These are phyloP conservation scores for Poteriospumella lacustris DNA, from an alignment of 108 stramenopile species.

Conservation along the genomic window DNA sequence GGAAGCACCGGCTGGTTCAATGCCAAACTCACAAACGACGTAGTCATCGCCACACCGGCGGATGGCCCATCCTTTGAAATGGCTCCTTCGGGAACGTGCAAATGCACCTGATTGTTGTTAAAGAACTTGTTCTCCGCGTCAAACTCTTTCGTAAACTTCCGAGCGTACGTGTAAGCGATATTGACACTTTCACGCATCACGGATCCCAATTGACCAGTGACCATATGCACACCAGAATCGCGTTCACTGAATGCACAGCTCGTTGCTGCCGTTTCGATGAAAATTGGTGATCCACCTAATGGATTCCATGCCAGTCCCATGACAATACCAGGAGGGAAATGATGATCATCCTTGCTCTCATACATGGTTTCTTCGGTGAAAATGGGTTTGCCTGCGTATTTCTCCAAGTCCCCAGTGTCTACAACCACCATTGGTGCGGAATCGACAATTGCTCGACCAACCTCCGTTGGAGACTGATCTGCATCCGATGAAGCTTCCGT, in stretches of 20 bases:
- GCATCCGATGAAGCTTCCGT: background rate
- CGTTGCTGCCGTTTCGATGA: conserved; percentile 70
- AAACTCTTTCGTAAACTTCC: conserved; percentile 62
- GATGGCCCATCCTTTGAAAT: conserved; percentile 97
- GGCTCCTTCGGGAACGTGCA: conserved; percentile 99
- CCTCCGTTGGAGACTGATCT: conserved; percentile 58
- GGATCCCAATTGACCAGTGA: conserved; percentile 81
- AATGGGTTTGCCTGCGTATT: background rate
- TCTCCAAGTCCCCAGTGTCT: no score
- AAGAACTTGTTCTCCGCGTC: conserved; percentile 34
- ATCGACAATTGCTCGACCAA: conserved; percentile 86
- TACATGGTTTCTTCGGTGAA: background rate
- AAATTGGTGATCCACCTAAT: conserved; percentile 90
- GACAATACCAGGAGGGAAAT: conserved; percentile 78
- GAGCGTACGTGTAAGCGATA: conserved; percentile 89
- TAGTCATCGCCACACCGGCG: conserved; percentile 59
- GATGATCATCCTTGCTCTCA: background rate
- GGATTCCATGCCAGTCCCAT: conserved; percentile 97
- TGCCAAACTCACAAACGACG: conserved; percentile 68
- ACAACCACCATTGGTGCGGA: no score
- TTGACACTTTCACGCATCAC: conserved; percentile 82
- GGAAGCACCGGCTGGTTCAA: conserved; percentile 69
- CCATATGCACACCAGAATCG: conserved; percentile 30
- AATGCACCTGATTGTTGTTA: conserved; percentile 77
- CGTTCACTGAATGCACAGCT: background rate